Base-by-base conservation (phyloP, 2,329 filamentous ascomycete species). In the Xylaria digitata region DNA sequence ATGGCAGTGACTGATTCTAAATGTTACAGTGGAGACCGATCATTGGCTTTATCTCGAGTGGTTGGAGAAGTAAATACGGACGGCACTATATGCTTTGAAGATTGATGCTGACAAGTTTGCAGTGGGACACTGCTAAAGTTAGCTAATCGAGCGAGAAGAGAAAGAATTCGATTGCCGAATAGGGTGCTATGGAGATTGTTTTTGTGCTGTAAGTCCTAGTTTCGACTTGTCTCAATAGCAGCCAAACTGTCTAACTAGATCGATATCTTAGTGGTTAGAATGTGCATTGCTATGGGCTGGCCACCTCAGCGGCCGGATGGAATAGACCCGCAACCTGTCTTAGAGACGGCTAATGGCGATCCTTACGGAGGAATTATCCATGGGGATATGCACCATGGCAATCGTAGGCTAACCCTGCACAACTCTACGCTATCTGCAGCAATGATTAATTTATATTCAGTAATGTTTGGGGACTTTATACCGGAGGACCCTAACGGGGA, bases 251-350 rank as follows among this genome's bases (percentile, higher is more conserved):
- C 59, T 49, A 49, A 54, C n/a, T 4, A 2, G 1, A 13, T 37
- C 15, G 6, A n/a, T 17, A 4, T 11, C 1, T 23, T 19, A 66
- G 59, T 66, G 13, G 15, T 63, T 13, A 45, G 53, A 6, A 63
- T 63, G 58, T 53, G 45, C n/a, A 58, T 62, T 23, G 63, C 58
- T 1, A 62, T 66, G 64, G 64, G 45, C 19, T 66, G 64, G 64
- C 64, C 59, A 48, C 53, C 64, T 19, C n/a, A 8, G 3, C 32
- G 21, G 13, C 64, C 50, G 2, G 34, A 34, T 1, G 57, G 30
- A 0, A 43, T 56, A 19, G 26, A 60, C 30, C 62, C 62, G 15
- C 11, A 62, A 34, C 64, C 59, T 15, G 54, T 66, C 21, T 49
- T 23, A 45, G 64, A 66, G 42, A 8, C 8, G 1, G 15, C 21